A percentile compares a stretch with the other conserved stretches of the same genome.
These are phyloP conservation scores for Xylaria castorea DNA, from an alignment of 495 filamentous ascomycete species.

Conservation along the genomic window DNA sequence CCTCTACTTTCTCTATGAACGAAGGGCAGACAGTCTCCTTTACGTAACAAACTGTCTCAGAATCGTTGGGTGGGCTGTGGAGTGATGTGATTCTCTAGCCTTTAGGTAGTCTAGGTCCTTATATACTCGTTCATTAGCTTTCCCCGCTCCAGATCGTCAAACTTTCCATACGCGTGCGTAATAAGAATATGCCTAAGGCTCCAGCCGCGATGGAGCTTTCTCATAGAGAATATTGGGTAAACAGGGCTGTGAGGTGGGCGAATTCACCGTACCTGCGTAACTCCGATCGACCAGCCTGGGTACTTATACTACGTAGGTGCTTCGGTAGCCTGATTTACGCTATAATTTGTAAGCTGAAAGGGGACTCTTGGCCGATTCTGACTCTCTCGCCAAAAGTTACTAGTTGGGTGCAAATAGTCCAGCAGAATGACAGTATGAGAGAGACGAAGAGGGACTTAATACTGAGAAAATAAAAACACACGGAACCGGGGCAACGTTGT, in stretches of 20 bases:
- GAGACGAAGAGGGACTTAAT: neutral
- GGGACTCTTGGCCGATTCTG: neutral
- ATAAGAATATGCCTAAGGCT: neutral
- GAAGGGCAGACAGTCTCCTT: neutral
- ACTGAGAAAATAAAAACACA: too few species aligned
- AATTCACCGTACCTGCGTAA: neutral
- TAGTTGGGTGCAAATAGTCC: neutral
- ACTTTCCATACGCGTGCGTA: neutral
- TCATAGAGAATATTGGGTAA: neutral
- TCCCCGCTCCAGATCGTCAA: neutral
- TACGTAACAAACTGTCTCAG: neutral
- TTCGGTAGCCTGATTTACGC: neutral
- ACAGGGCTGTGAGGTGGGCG: neutral
- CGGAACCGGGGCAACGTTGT: neutral
- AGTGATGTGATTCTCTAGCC: neutral
- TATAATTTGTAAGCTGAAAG: neutral
- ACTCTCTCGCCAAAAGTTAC: neutral
- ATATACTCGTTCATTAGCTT: neutral
- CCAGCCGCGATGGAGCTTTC: neutral
- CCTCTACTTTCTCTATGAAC: neutral
- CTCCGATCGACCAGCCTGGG: neutral
- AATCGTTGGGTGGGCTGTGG: neutral
- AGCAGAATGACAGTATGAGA: neutral
- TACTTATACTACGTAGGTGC: too few species aligned
- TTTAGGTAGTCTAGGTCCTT: neutral